phyloP scores from a whole-genome alignment of 2,329 filamentous ascomycete genomes.

The Colletotrichum sp. region DNA sequence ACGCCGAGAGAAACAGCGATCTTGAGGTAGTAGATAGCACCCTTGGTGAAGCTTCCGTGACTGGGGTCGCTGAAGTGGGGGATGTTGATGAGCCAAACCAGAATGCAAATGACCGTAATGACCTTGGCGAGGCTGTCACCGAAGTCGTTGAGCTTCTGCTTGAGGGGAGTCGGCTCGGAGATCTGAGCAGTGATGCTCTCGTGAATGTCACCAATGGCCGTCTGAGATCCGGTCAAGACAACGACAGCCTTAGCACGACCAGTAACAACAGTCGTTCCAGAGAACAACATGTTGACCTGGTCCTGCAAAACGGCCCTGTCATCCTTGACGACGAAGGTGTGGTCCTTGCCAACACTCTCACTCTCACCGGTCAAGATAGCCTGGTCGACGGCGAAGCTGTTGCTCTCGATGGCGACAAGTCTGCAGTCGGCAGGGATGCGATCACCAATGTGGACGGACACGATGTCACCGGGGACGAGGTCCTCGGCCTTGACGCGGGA shows the following conservation, averaged over 20 bases:
- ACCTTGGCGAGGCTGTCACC: slow-evolving; percentile 96
- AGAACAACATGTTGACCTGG: slow-evolving; percentile 97
- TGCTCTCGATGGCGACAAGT: slow-evolving; percentile 88
- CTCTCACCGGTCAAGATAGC: slow-evolving; percentile 97
- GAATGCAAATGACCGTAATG: slow-evolving; percentile 93
- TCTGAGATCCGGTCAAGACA: slow-evolving; percentile 85
- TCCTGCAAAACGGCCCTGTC: slow-evolving; percentile 93
- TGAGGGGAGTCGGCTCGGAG: slow-evolving; percentile 93
- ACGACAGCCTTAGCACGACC: slow-evolving; percentile 92
- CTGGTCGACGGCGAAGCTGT: slow-evolving; percentile 96
- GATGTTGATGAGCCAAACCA: slow-evolving; percentile 99
- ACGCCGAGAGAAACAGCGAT: slow-evolving; percentile 98
- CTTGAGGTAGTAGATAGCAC: slow-evolving; percentile 99
- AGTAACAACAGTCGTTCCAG: slow-evolving; percentile 94
- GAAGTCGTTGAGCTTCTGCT: slow-evolving; percentile 99
- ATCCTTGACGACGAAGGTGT: slow-evolving; percentile 70
- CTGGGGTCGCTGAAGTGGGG: slow-evolving; percentile 95
- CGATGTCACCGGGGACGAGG: slow-evolving; percentile 90
- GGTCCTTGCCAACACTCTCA: slow-evolving; percentile 92
- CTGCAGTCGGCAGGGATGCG: slow-evolving; percentile 95
- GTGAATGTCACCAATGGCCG: slow-evolving; percentile 97
- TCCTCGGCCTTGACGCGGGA: slow-evolving; percentile 94
- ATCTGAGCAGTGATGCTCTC: slow-evolving; percentile 99
- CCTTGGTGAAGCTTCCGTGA: slow-evolving; percentile 93
- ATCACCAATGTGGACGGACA: slow-evolving; percentile 88